A percentile compares a stretch with the other conserved stretches of the same genome.
These are phyloP conservation scores for Apiotrichum gamsii DNA, from an alignment of 1,284 basidiomycete species.

Conservation along the genomic window DNA sequence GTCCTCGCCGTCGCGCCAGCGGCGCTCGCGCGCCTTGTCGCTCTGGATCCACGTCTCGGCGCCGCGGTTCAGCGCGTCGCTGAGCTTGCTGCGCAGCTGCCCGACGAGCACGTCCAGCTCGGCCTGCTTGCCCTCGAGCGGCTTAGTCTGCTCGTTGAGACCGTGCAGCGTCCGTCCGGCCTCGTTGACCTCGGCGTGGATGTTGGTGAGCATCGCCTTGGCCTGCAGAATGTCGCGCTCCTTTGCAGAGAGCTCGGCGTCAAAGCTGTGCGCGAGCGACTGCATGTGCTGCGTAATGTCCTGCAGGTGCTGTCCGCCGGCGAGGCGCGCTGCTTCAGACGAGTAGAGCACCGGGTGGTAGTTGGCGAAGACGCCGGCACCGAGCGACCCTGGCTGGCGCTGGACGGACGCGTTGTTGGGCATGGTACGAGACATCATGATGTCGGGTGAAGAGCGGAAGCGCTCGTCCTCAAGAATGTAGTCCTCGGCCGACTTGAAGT, in stretches of 20 bases:
- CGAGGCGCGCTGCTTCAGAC: constrained; percentile 78
- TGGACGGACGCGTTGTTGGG: neutral
- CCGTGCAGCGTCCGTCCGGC: constrained; percentile 68
- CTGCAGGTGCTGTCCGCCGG: constrained; percentile 73
- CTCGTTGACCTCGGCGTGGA: constrained; percentile 87
- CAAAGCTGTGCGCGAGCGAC: constrained; percentile 84
- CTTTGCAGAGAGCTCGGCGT: constrained; percentile 84
- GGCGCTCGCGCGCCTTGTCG: constrained; percentile 67
- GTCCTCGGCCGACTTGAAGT: constrained; percentile 96
- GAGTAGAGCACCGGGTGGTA: constrained; percentile 66
- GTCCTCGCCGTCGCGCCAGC: constrained; percentile 29
- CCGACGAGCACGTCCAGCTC: constrained; percentile 60
- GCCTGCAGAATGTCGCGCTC: constrained; percentile 90
- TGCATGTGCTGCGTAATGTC: constrained; percentile 84
- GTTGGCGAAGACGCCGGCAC: constrained; percentile 15
- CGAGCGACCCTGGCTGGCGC: constrained; percentile 13
- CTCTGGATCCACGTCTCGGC: constrained; percentile 88
- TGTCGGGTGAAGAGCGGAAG: constrained; percentile 76
- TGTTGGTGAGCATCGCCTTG: constrained; percentile 75
- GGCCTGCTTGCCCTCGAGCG: constrained; percentile 59
- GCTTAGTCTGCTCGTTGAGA: constrained; percentile 60
- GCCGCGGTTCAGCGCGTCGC: constrained; percentile 70
- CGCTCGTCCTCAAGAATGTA: constrained; percentile 98
- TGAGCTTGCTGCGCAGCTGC: constrained; percentile 68
- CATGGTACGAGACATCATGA: constrained; percentile 11